Evolutionary conservation across 1,284 basidiomycete species (phyloP).

Genomic region (Rhodofomes roseus): DNA sequence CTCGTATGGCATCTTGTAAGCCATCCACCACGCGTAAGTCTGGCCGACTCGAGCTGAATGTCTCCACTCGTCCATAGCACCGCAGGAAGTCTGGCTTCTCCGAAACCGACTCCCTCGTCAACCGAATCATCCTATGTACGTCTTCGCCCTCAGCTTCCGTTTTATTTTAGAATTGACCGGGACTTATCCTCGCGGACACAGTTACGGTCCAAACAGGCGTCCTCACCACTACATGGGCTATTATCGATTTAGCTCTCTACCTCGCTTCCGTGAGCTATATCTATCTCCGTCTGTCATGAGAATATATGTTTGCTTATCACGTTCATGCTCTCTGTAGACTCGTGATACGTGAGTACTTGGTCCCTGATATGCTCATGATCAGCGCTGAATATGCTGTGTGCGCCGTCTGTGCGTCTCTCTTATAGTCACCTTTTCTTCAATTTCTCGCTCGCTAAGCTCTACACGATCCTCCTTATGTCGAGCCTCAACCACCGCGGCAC

Average conservation of each 20-base stretch:
- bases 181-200: slow-evolving; percentile 5
- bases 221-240: slow-evolving; percentile 24
- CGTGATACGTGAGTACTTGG: background rate
- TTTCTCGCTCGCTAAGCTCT: slow-evolving; percentile 1
- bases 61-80: background rate
- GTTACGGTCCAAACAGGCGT: slow-evolving; percentile 38
- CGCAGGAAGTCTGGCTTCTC: background rate
- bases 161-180: background rate
- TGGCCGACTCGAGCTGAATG: background rate
- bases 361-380: background rate
- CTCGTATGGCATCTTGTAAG: slow-evolving; percentile 4
- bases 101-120: background rate
- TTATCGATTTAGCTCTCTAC: slow-evolving; percentile 4
- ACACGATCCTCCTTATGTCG: slow-evolving; percentile 3
- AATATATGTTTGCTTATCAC: background rate
- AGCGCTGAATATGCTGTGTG: background rate
- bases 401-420: background rate
- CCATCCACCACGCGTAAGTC: background rate
- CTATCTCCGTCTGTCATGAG: background rate
- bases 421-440: slow-evolving; percentile 2
- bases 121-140: slow-evolving; percentile 3
- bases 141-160: background rate
- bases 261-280: slow-evolving; percentile 3
- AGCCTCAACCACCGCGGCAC: slow-evolving; percentile 1
- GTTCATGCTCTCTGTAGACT: background rate